Conservation (phyloP, 2,329 filamentous ascomycete genomes). For the Penicillium fuscoglaucum region DNA sequence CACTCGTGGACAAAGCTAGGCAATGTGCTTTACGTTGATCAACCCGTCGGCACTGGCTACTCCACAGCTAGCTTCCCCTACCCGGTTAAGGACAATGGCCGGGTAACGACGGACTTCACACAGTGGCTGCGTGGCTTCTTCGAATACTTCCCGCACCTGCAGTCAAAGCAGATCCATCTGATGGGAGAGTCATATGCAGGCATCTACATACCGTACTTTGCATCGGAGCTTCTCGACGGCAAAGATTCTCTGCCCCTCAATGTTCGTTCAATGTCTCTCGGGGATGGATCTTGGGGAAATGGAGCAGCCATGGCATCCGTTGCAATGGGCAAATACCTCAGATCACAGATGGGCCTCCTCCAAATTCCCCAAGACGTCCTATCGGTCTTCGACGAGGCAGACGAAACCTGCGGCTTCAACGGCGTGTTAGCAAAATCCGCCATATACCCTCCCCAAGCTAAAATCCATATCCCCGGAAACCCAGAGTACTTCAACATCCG, state of each 20-base stretch:
- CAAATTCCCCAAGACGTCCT: conserved; percentile 32
- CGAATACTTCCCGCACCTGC: conserved; percentile 31
- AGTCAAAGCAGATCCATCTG: conserved; percentile 36
- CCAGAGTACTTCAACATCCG: conserved; percentile 34
- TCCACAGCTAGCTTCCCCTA: conserved; percentile 35
- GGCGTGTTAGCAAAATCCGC: conserved; percentile 28
- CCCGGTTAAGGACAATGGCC: conserved; percentile 29
- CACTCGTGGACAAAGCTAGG: conserved; percentile 36
- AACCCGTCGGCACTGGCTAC: conserved; percentile 40
- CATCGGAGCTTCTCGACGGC: conserved; percentile 33
- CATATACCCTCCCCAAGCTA: conserved; percentile 33
- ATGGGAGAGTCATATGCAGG: conserved; percentile 44
- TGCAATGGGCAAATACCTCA: conserved; percentile 31
- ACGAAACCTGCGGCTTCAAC: conserved; percentile 36
- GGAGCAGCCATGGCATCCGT: conserved; percentile 38
- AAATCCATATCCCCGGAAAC: conserved; percentile 34
- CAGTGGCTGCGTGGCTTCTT: conserved; percentile 37
- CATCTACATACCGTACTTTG: conserved; percentile 42
- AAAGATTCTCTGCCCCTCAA: conserved; percentile 30
- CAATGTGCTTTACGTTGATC: conserved; percentile 41
- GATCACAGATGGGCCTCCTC: conserved; percentile 27
- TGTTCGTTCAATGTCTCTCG: conserved; percentile 38
- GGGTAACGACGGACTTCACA: conserved; percentile 34
- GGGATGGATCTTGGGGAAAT: conserved; percentile 40
- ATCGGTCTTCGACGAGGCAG: conserved; percentile 32